A percentile compares a stretch with the other conserved stretches of the same genome.
Evolutionary conservation across 75 land plant genomes (phyloP).

Genomic region (Cupressus sempervirens): DNA sequence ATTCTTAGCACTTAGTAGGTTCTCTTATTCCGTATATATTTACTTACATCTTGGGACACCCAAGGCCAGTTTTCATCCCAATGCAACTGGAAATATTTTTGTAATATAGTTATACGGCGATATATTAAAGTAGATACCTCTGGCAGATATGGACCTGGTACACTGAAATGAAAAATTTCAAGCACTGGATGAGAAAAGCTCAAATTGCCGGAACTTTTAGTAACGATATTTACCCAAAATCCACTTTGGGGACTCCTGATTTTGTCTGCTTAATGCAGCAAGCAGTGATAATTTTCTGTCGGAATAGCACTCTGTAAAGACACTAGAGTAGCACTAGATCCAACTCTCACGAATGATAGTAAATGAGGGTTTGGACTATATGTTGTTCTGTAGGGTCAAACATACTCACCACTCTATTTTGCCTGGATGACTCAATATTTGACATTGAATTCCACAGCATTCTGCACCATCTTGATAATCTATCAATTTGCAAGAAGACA

Average conservation of each 20-base stretch:
- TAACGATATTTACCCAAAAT: background rate
- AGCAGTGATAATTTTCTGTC: background rate
- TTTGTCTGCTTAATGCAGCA: background rate
- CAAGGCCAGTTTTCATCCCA: background rate
- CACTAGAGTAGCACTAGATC: background rate
- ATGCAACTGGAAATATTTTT: background rate
- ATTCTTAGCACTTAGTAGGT: background rate
- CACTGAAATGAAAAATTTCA: background rate
- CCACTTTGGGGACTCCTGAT: background rate
- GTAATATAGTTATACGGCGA: background rate
- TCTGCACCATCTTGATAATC: background rate
- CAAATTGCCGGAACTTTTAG: background rate
- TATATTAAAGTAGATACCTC: background rate
- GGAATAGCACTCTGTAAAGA: background rate
- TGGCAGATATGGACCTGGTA: background rate
- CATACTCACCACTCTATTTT: background rate
- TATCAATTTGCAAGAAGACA: background rate
- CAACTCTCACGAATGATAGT: background rate
- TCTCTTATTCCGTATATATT: background rate
- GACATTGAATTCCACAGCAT: background rate
- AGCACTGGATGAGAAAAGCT: background rate
- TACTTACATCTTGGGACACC: background rate
- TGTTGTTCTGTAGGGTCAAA: background rate
- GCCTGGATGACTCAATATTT: background rate
- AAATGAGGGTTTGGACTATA: background rate